Percentiles rank a stretch among this genome's conserved stretches.
Conservation (phyloP, 2,329 filamentous ascomycete species). For the Triangularia setosa region DNA sequence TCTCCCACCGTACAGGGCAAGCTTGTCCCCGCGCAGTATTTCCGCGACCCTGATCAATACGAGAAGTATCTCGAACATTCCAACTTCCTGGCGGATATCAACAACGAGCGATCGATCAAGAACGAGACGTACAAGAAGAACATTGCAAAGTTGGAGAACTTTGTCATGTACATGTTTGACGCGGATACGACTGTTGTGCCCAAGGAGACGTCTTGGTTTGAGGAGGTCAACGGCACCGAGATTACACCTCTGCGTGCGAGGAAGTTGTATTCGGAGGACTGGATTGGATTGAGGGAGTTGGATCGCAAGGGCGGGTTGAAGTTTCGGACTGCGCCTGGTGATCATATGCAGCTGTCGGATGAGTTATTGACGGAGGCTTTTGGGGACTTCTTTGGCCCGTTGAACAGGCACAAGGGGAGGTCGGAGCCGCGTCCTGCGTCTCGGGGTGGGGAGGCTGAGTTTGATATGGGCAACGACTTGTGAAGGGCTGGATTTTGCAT, state of each 20-base stretch:
- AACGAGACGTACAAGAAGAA: conserved; percentile 71
- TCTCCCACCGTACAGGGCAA: conserved; percentile 69
- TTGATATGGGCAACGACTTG: conserved; percentile 8
- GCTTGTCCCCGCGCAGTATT: conserved; percentile 94
- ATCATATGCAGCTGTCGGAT: conserved; percentile 77
- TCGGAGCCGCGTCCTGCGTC: conserved; percentile 12
- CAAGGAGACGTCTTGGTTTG: conserved; percentile 88
- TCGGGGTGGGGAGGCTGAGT: conserved; percentile 18
- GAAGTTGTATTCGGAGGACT: conserved; percentile 81
- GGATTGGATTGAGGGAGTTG: conserved; percentile 77
- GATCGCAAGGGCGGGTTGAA: conserved; percentile 75
- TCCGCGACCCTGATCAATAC: conserved; percentile 66
- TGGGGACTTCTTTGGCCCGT: conserved; percentile 59
- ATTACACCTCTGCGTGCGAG: conserved; percentile 65
- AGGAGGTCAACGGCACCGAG: conserved; percentile 72
- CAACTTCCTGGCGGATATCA: conserved; percentile 91
- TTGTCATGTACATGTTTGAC: conserved; percentile 87
- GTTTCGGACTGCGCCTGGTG: conserved; percentile 69
- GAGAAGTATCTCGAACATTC: conserved; percentile 72
- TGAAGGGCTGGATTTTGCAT: background rate
- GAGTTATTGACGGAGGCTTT: conserved; percentile 64
- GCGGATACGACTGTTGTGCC: conserved; percentile 83
- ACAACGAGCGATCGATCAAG: conserved; percentile 80
- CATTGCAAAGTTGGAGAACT: conserved; percentile 64
- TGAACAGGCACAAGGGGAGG: conserved; percentile 32